phyloP scores from a whole-genome alignment of 176 grass and related monocot species.

The Themeda triandra region DNA sequence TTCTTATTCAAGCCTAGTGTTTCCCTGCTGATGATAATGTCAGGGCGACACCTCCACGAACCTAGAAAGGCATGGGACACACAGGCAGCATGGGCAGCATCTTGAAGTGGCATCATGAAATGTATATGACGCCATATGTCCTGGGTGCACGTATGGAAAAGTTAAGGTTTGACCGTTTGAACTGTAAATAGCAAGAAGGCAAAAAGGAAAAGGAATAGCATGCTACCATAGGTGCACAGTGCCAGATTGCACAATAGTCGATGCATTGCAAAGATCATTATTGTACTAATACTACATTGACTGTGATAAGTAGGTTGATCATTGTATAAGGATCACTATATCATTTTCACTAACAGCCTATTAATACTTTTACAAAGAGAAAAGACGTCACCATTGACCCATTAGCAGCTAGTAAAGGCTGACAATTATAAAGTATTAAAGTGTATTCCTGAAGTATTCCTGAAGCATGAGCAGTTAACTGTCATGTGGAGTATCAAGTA shows the following conservation, averaged over 20 bases:
- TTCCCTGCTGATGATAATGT: not conserved
- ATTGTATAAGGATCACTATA: not conserved
- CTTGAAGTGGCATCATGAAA: not conserved
- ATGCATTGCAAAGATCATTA: not conserved
- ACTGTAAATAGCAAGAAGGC: not conserved
- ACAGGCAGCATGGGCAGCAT: not conserved
- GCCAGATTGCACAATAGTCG: not conserved
- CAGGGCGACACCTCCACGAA: not conserved
- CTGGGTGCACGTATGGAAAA: not conserved
- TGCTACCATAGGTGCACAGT: not conserved
- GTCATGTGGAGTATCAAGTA: too few species aligned
- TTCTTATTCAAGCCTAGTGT: not conserved
- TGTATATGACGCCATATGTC: not conserved
- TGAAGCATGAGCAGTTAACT: too few species aligned
- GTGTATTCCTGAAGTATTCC: too few species aligned
- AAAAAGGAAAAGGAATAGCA: not conserved
- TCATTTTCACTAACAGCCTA: not conserved
- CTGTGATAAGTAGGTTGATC: not conserved
- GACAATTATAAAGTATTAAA: too few species aligned
- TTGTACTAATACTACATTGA: not conserved
- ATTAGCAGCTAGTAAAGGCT: too few species aligned
- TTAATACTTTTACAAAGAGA: not conserved
- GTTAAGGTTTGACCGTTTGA: not conserved
- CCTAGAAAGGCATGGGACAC: not conserved
- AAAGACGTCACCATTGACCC: too few species aligned